These are phyloP conservation scores for Calocybe gangraenosa DNA, from an alignment of 768 basidiomycete genomes.

Conservation along the genomic window DNA sequence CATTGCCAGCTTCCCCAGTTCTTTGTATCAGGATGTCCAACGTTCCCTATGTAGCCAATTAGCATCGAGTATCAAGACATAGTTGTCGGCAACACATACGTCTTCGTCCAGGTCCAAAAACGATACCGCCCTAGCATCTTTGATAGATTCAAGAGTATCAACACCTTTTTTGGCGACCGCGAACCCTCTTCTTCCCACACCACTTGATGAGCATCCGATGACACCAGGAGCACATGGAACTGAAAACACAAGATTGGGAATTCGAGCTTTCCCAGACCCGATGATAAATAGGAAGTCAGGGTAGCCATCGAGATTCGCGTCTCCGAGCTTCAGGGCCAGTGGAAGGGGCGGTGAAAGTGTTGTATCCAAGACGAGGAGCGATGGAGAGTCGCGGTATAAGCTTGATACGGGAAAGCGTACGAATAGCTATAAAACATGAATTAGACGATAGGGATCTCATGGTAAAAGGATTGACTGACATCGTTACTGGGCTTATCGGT, in stretches of 20 bases:
- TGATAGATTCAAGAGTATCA: slow-evolving; percentile 57
- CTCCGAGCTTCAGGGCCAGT: slow-evolving; percentile 77
- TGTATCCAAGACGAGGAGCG: slow-evolving; percentile 68
- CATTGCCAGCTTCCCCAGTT: slow-evolving; percentile 58
- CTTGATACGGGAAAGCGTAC: slow-evolving; percentile 60
- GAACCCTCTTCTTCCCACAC: slow-evolving; percentile 63
- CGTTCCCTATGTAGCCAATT: slow-evolving; percentile 55
- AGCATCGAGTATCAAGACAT: slow-evolving; percentile 1
- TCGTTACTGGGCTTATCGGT: slow-evolving; percentile 43
- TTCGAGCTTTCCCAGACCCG: slow-evolving; percentile 38
- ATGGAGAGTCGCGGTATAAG: slow-evolving; percentile 48
- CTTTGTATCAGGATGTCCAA: slow-evolving; percentile 92
- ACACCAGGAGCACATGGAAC: slow-evolving; percentile 53
- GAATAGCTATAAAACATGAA: slow-evolving; percentile 43
- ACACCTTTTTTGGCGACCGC: slow-evolving; percentile 49
- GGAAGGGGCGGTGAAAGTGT: slow-evolving; percentile 66
- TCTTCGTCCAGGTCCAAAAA: slow-evolving; percentile 97
- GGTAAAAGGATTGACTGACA: slow-evolving; percentile 27
- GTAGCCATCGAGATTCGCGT: slow-evolving; percentile 91
- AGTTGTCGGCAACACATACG: slow-evolving; percentile 41
- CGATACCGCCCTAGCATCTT: slow-evolving; percentile 73
- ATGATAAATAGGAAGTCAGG: slow-evolving; percentile 75
- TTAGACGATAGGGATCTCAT: not conserved
- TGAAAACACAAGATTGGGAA: slow-evolving; percentile 61
- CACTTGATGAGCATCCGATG: slow-evolving; percentile 51